phyloP scores from a whole-genome alignment of 139 green algal genomes.

The Picochlorum sp. region DNA sequence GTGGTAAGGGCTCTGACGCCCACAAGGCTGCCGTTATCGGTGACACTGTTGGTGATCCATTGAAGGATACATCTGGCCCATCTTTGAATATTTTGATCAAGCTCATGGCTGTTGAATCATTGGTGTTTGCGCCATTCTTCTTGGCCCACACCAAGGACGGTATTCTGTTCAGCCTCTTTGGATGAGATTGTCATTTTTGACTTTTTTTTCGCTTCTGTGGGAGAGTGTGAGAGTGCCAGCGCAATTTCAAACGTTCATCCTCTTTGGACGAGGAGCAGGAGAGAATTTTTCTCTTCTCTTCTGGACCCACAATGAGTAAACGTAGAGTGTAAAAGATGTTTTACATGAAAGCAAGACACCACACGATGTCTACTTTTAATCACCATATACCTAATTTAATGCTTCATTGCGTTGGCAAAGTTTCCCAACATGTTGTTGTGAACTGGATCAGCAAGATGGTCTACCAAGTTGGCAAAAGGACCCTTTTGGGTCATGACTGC shows the following conservation, averaged over 20 bases:
- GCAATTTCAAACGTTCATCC: too few relatives aligned
- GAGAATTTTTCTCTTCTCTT: too few relatives aligned
- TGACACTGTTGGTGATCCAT: conserved; percentile 93
- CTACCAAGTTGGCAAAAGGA: conserved; percentile 80
- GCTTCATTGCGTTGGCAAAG: conserved; percentile 41
- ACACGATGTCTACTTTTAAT: too few relatives aligned
- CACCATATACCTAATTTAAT: background rate
- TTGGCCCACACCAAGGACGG: conserved; percentile 43
- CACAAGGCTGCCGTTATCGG: conserved; percentile 82
- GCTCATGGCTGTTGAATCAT: conserved; percentile 95
- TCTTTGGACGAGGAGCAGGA: too few relatives aligned
- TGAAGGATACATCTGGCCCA: conserved; percentile 91
- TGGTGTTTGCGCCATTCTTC: conserved; percentile 84
- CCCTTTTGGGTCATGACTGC: conserved; percentile 78
- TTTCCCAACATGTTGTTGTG: conserved; percentile 90
- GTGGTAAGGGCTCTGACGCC: conserved; percentile 90
- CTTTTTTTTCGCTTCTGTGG: background rate
- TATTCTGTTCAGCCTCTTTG: conserved; percentile 37
- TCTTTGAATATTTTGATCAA: conserved; percentile 99
- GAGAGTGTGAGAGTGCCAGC: too few relatives aligned
- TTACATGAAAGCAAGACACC: too few relatives aligned
- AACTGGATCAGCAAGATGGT: conserved; percentile 80
- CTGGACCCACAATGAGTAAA: too few relatives aligned
- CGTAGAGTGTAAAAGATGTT: too few relatives aligned
- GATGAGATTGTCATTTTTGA: conserved; percentile 15